These are phyloP conservation scores for Fusarium clavum DNA, from an alignment of 2,329 filamentous ascomycete species.

Conservation along the genomic window DNA sequence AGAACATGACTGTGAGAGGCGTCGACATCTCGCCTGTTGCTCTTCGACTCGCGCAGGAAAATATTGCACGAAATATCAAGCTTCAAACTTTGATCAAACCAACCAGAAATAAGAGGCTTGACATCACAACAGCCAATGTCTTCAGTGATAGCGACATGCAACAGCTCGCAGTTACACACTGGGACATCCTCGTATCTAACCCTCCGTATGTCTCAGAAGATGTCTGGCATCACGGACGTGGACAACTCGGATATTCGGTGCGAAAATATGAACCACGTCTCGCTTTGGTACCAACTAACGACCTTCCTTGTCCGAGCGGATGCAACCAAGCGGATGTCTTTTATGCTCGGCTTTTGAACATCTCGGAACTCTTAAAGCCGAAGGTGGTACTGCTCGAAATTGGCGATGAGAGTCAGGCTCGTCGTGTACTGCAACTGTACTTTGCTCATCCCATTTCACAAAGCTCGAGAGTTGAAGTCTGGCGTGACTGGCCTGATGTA, in stretches of 20 bases:
- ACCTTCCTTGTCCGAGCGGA: conserved; percentile 45
- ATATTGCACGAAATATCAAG: conserved; percentile 65
- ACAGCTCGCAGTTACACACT: conserved; percentile 43
- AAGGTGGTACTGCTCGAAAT: conserved; percentile 76
- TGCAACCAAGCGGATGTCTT: conserved; percentile 67
- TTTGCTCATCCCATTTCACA: conserved; percentile 42
- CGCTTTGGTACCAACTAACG: conserved; percentile 73
- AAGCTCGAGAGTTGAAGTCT: conserved; percentile 68
- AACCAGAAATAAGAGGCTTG: conserved; percentile 47
- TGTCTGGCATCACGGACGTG: conserved; percentile 54
- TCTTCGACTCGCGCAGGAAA: conserved; percentile 72
- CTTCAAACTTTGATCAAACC: conserved; percentile 41
- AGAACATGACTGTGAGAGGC: conserved; percentile 67
- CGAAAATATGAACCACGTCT: conserved; percentile 82
- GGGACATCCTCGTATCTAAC: conserved; percentile 84
- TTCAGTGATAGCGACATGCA: conserved; percentile 57
- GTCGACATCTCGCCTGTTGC: conserved; percentile 79
- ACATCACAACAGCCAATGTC: conserved; percentile 63
- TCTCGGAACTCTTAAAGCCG: conserved; percentile 63
- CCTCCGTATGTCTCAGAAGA: conserved; percentile 86
- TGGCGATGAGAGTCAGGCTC: conserved; percentile 75
- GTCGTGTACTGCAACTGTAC: conserved; percentile 68
- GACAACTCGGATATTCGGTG: conserved; percentile 75
- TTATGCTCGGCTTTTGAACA: conserved; percentile 72
- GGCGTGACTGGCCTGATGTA: conserved; percentile 74